Percentiles rank a stretch among this genome's conserved stretches.
Evolutionary conservation across 2,329 filamentous ascomycete species (phyloP).

Genomic region (Penicillium sp.): DNA sequence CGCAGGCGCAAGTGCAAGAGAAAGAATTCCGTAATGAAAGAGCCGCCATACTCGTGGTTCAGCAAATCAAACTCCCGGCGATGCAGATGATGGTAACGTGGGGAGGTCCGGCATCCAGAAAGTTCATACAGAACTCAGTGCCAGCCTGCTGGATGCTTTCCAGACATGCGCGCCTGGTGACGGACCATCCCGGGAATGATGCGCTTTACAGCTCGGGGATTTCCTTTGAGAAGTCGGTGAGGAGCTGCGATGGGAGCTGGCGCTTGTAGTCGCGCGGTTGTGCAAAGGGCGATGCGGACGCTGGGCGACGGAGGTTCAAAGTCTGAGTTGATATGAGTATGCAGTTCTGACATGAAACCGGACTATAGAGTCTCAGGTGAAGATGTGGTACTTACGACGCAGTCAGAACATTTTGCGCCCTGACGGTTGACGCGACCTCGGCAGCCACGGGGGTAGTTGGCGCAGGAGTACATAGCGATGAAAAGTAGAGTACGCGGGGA

Average conservation of each 20-base stretch:
- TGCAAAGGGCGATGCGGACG: conserved; percentile 41
- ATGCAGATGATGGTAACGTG: conserved; percentile 26
- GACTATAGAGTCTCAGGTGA: background rate
- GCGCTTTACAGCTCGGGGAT: conserved; percentile 17
- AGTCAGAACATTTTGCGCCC: conserved; percentile 46
- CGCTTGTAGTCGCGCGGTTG: conserved; percentile 40
- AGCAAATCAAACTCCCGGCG: conserved; percentile 30
- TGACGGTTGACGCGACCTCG: conserved; percentile 45
- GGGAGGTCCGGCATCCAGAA: background rate
- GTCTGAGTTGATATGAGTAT: conserved; percentile 26
- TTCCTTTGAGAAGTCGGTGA: conserved; percentile 29
- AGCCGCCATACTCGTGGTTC: conserved; percentile 22
- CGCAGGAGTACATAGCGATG: conserved; percentile 46
- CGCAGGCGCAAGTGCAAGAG: background rate
- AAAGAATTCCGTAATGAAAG: conserved; percentile 10
- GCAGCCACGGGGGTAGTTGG: conserved; percentile 49
- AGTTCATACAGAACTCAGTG: background rate
- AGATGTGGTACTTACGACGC: conserved; percentile 38
- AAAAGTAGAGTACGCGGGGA: background rate
- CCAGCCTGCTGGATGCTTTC: background rate
- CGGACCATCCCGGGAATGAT: conserved; percentile 9
- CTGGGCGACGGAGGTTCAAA: conserved; percentile 40
- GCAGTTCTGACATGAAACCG: background rate
- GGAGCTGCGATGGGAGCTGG: conserved; percentile 33
- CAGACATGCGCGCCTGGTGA: background rate